Base-by-base conservation (phyloP, 805 yeast genomes). In the Kodamaea jinghongensis region DNA sequence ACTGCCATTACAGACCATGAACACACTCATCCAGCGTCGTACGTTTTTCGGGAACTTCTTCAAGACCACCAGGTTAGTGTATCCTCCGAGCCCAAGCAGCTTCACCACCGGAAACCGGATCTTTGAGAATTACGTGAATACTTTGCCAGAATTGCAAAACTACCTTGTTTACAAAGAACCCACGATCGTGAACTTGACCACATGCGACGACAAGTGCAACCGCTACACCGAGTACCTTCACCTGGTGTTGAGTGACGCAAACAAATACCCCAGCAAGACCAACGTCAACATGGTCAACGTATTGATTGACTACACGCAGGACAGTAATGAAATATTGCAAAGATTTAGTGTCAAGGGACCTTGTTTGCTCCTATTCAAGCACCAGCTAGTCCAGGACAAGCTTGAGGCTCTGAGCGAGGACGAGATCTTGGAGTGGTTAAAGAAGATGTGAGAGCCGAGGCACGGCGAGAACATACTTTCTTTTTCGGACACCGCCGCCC, bases 121-220 rank as follows among this genome's bases (percentile, higher is more conserved):
- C 10, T 66, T 60, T 43, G 67, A 65, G 26, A 55, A 61, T 15
- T 69, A 66, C 28, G 65, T 86, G 13, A 67, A 81, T 45, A 68
- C 74, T 40, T 73, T 75, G 14, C 61, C 68, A 38, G 95, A 87
- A 49, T 60, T 87, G 32, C 78, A 81, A 38, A 73, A 75, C 26
- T 50, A 75, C 20, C 49, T 80, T 27, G 54, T 79, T 22, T 64
- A 73, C 39, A 73, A 77, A 42, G 71, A 74, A 31, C 93, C 95
- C 1, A 60, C 85, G 40, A 58, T 86, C 33, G 67, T 86, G 51
- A 83, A 86, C 58, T 87, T 87, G 62, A 84, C 89, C 1, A 66
- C 76, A 31, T 87, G 87, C 7, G 87, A 83, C 49, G 65, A 73
- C 3, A 65, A 73, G 16, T 78, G 83, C 44, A 79, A 83, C 54